These are phyloP conservation scores for Gossypium rotundifolium DNA, from an alignment of 345 rosid species.

Conservation along the genomic window DNA sequence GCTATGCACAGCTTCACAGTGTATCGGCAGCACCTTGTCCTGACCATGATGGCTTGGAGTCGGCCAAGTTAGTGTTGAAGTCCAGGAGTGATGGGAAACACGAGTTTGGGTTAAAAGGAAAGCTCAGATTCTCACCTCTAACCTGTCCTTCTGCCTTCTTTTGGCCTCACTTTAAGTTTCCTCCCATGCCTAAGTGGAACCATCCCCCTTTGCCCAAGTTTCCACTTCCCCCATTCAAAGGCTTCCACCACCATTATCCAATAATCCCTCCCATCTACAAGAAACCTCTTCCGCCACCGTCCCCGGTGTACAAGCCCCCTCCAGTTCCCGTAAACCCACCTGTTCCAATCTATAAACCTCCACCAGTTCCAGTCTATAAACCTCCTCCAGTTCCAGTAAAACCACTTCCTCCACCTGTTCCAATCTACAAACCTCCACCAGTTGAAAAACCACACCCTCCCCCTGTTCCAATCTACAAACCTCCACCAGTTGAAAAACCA, in stretches of 20 bases:
- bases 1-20: conserved; percentile 84
- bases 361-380: neutral
- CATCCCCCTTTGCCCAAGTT: conserved; percentile 18
- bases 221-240: conserved; percentile 26
- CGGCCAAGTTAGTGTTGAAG: conserved; percentile 49
- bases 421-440: neutral
- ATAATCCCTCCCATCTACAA: conserved; percentile 18
- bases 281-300: conserved; percentile 16
- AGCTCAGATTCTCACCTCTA: conserved; percentile 48
- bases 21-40: conserved; percentile 58
- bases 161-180: conserved; percentile 42
- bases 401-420: neutral
- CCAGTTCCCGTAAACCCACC: neutral
- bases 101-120: conserved; percentile 48
- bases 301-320: neutral
- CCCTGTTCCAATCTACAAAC: neutral
- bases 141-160: conserved; percentile 55
- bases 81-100: conserved; percentile 38
- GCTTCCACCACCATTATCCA: conserved; percentile 17
- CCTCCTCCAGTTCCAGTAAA: conserved; percentile 5
- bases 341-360: neutral
- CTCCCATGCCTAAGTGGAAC: conserved; percentile 26
- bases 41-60: conserved; percentile 39
- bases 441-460: conserved; percentile 9
- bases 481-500: conserved; percentile 15